Base-by-base conservation (phyloP, 306 rosid species). In the Sindora glabra region DNA sequence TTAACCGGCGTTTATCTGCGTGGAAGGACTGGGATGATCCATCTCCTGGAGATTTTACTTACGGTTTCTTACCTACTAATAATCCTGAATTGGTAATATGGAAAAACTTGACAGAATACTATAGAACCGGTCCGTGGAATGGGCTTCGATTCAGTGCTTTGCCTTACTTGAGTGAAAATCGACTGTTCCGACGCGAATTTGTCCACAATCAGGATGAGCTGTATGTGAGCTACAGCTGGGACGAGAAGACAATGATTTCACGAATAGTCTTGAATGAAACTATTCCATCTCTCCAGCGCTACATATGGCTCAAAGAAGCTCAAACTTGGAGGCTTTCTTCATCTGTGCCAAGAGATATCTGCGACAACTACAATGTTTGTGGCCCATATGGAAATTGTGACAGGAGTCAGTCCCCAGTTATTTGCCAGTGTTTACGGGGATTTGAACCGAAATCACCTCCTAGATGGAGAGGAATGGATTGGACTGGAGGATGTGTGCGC, bases 41-140 rank as follows among this genome's bases (percentile, higher is more conserved):
- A 0, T 70, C 78, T 33, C 75, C 73, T 1, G 84, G 81, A 44
- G 40, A 33, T 58, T 25, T 62, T 2, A 67, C 14, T 6, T 70
- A 60, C 68, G 67, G 24, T 16, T 24, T 67, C 57, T 57, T 37
- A 56, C 69, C 51, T n/a, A n/a, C n/a, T n/a, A n/a, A n/a, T n/a
- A n/a, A n/a, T n/a, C n/a, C n/a, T n/a, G n/a, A n/a, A n/a, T 25
- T 72, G 0, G 45, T 39, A 6, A 56, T 67, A 63, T 62, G 72
- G 66, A 56, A 26, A 4, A 72, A 72, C 15, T 33, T 49, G 5
- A 8, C 16, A 8, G 55, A 62, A 56, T 70, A 12, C 56, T 22
- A 55, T 18, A 52, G 83, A 21, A 53, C 61, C 4, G 74, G 77
- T 1, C 83, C 80, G 10, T 78, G 80, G 83, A 78, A 70, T 51